Evolutionary conservation across 169 alveolate species (phyloP).

Genomic region (Neospora caninum): DNA sequence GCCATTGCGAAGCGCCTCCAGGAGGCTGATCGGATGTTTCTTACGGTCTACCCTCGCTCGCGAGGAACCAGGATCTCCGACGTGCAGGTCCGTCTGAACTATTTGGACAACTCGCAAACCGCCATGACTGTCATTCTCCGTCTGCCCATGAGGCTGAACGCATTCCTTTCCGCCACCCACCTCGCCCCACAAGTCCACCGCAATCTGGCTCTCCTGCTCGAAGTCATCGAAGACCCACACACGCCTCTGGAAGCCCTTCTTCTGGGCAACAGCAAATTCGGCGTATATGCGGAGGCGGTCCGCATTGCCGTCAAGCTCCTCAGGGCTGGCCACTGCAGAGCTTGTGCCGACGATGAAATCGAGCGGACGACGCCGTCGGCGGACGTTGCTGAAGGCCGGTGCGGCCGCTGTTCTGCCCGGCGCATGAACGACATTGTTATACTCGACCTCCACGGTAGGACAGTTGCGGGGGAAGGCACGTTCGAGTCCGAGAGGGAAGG

Average conservation of each 20-base stretch:
- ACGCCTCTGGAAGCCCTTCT: neutral
- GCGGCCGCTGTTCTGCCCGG: neutral
- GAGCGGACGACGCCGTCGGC: neutral
- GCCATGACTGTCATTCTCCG: neutral
- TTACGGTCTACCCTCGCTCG: neutral
- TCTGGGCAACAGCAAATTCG: neutral
- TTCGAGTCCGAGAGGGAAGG: too few relatives aligned
- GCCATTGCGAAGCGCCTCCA: neutral
- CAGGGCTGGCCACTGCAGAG: neutral
- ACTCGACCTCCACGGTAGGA: neutral
- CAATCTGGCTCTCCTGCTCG: neutral
- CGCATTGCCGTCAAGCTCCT: neutral
- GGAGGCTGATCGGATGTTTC: neutral
- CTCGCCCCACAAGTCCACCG: slow-evolving; percentile 31
- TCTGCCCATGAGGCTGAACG: neutral
- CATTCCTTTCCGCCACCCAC: neutral
- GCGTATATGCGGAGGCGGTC: neutral
- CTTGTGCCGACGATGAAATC: neutral
- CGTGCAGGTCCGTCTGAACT: neutral
- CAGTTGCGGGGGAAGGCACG: too few relatives aligned
- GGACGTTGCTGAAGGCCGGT: neutral
- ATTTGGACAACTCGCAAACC: neutral
- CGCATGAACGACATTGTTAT: neutral
- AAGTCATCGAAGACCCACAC: neutral
- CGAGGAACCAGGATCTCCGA: neutral